Evolutionary conservation across 306 rosid genomes (phyloP), one percentile per base, ranked within the genome.

Genomic region (Sicyos edulis): DNA sequence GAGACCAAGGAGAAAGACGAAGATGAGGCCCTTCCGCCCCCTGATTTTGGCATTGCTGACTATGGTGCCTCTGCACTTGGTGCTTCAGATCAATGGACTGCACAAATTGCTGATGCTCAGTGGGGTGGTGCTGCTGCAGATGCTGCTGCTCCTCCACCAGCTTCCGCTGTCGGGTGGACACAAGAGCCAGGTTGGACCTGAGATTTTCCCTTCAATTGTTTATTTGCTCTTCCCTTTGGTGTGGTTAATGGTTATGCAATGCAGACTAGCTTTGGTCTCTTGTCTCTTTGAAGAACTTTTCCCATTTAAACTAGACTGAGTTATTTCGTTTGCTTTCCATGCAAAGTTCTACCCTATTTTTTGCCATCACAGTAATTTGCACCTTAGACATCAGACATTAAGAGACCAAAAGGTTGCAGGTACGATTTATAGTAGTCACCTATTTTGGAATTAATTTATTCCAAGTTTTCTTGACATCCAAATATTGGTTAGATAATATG

Each of bases 1-100:
- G 98, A 90, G 84, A 79, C 96, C 6, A 90, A 88, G 78, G 74
- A 76, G 66, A 78, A 70, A 62, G 96, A 92, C 64, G 92, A 88
- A 20, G 98, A 90, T 14, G 93, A 92, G 72, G 87, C 78, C 0
- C 80, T 57, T 4, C 82, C 75, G 3, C 75, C 61, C 14, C 78
- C 82, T 4, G 96, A 85, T 19, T 89, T 86, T 73, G 90, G 85
- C 44, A 73, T 85, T 59, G 20, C 88, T 0, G 96, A 88, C 24
- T 89, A 73, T 21, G 67, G 89, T 20, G 63, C 81, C 15, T 84
- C 76, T 20, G 57, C 80, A 53, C 74, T 64, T 50, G 76, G 73
- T 21, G 26, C 22, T 11, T 65, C 50, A 29, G 87, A 84, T n/a
- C 84, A 80, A 68, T 84, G 87, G 87, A 32, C 84, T 50, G 8